Evolutionary conservation across 805 yeast genomes (phyloP), one percentile per base, ranked within the genome.

Genomic region (Yamadazyma tumulicola): DNA sequence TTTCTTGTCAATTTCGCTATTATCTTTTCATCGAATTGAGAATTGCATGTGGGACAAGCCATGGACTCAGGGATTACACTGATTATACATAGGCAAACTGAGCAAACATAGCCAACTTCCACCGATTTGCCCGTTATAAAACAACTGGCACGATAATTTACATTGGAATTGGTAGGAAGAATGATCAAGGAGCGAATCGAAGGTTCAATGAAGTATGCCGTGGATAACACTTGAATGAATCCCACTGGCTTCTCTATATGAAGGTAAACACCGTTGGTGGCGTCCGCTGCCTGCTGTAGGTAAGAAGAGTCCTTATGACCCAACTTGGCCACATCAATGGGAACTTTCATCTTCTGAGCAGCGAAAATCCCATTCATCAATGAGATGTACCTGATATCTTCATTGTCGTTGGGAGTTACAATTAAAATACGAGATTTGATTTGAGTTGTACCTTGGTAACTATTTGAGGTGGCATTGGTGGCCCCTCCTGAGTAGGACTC

Each of bases 301-400:
- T 88, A 91, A 2, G 94, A 84, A 1, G 94, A 79, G 42, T 77
- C 77, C 19, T 43, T 41, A 6, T 51, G 46, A 1, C 82, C 82
- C 19, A 93, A 64, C 51, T 89, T 88, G 41, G 95, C 91, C 9
- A 89, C 89, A 57, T 93, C 97, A 15, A 93, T 79, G 2, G 96
- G 84, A 12, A 89, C 77, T 48, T 79, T 81, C 83, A 84, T 75
- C 57, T 89, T 91, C 47, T 93, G 96, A 0, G 97, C 96, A 0
- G 97, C 91, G 61, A 93, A 93, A 19, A 93, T 91, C 40, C 93
- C 74, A 58, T 93, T 93, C 97, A 93, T 93, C 28, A 87, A 80
- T 4, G 97, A 85, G 28, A 91, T 85, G 56, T 93, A 94, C 38
- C 85, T 86, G 34, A 86, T 67, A 4, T 87, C 77, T 37, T 77